Percentiles rank a stretch among this genome's conserved stretches.
Evolutionary conservation across 768 basidiomycete species (phyloP).

Genomic region (Russula abietina): DNA sequence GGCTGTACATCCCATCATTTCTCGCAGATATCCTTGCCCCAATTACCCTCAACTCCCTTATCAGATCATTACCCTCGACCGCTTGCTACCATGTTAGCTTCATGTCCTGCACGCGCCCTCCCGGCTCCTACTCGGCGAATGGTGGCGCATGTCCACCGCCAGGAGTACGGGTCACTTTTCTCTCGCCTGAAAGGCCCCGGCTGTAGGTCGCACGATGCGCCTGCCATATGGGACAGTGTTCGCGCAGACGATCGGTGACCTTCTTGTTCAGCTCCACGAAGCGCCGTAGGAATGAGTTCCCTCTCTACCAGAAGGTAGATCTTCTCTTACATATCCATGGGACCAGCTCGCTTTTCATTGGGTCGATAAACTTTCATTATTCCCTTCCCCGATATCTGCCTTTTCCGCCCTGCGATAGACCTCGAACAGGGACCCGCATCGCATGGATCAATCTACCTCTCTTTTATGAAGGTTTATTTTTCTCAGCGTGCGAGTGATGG

Average conservation of each 20-base stretch:
- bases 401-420: constrained; percentile 5
- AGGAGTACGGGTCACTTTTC: constrained; percentile 11
- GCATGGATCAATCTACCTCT: constrained; percentile 2
- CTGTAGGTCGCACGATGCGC: background rate
- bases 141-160: constrained; percentile 7
- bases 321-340: constrained; percentile 16
- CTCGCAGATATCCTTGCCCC: background rate
- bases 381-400: constrained; percentile 9
- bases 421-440: background rate
- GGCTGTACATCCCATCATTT: background rate
- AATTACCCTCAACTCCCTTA: constrained; percentile 1
- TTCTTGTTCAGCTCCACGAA: constrained; percentile 16
- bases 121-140: constrained; percentile 14
- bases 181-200: constrained; percentile 1
- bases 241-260: constrained; percentile 5
- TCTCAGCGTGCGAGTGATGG: background rate
- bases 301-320: constrained; percentile 10
- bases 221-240: constrained; percentile 4
- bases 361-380: constrained; percentile 15
- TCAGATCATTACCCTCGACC: constrained; percentile 6
- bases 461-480: constrained; percentile 1
- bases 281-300: background rate
- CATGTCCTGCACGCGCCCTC: constrained; percentile 2
- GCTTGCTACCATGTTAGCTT: background rate
- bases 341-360: constrained; percentile 12